Evolutionary conservation across 371 early-diverging fungal genomes (phyloP).

Genomic region (Batrachochytrium dendrobatidis): DNA sequence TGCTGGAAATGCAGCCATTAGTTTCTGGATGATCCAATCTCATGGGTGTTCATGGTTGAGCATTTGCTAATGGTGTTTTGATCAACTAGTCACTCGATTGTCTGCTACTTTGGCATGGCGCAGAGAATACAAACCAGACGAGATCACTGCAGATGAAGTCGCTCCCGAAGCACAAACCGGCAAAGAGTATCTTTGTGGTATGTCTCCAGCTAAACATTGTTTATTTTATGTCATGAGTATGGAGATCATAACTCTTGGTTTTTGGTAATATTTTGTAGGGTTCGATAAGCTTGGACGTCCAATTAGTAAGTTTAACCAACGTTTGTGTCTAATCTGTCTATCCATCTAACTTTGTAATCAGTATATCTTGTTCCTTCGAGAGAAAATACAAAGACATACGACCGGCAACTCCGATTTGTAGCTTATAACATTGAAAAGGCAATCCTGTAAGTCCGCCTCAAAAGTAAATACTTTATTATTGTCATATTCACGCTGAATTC

Average conservation of each 20-base stretch:
- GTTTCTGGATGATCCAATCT: too few species aligned
- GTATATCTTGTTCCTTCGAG: slow-evolving; percentile 6
- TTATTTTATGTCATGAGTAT: neutral
- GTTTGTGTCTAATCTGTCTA: neutral
- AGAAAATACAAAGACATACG: slow-evolving; percentile 73
- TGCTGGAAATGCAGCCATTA: too few species aligned
- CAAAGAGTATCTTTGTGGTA: slow-evolving; percentile 71
- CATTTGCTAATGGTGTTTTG: too few species aligned
- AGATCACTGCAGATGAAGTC: slow-evolving; percentile 64
- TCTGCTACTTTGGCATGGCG: slow-evolving; percentile 69
- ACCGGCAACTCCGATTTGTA: slow-evolving; percentile 66
- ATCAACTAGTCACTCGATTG: slow-evolving; percentile 41
- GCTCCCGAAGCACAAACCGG: slow-evolving; percentile 72
- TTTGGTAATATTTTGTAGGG: too few species aligned
- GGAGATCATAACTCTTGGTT: neutral
- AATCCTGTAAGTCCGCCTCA: slow-evolving; percentile 23
- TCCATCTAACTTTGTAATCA: neutral
- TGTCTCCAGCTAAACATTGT: neutral
- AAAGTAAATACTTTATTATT: slow-evolving; percentile 2
- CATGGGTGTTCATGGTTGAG: too few species aligned
- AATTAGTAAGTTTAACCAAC: slow-evolving; percentile 3
- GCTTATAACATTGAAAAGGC: slow-evolving; percentile 74
- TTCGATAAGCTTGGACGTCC: slow-evolving; percentile 32
- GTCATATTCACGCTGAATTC: too few species aligned
- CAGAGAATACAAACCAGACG: slow-evolving; percentile 58